A percentile compares a stretch with the other conserved stretches of the same genome.
phyloP scores from a whole-genome alignment of 2,329 filamentous ascomycete species.

The Thielaviopsis musarum region DNA sequence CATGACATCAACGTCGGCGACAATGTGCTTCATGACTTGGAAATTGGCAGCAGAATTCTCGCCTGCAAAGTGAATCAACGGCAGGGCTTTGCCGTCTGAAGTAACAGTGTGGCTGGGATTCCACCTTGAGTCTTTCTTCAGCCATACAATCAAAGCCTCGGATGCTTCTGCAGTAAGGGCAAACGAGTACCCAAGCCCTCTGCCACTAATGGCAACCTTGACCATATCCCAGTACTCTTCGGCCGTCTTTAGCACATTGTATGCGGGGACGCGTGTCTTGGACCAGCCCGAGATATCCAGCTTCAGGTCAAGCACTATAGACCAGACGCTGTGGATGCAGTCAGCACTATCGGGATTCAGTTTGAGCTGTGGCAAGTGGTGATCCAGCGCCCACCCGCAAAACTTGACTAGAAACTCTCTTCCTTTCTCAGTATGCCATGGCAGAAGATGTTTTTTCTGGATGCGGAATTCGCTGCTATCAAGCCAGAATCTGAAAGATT shows the following conservation, averaged over 20 bases:
- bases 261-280: no score
- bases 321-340: not conserved
- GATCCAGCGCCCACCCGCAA: not conserved
- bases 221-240: not conserved
- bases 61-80: no score
- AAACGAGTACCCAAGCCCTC: not conserved
- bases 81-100: no score
- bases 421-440: not conserved
- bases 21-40: no score
- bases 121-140: no score
- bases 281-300: not conserved
- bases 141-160: no score
- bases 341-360: not conserved
- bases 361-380: not conserved
- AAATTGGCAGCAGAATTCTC: no score
- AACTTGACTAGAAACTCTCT: not conserved
- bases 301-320: not conserved
- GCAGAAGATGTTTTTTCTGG: not conserved
- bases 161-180: no score
- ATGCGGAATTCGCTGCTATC: not conserved
- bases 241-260: not conserved
- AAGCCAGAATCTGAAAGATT: not conserved
- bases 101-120: no score
- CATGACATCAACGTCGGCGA: no score
- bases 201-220: not conserved